Conservation (phyloP, 2,329 filamentous ascomycete genomes). For the Cercospora berteroae region DNA sequence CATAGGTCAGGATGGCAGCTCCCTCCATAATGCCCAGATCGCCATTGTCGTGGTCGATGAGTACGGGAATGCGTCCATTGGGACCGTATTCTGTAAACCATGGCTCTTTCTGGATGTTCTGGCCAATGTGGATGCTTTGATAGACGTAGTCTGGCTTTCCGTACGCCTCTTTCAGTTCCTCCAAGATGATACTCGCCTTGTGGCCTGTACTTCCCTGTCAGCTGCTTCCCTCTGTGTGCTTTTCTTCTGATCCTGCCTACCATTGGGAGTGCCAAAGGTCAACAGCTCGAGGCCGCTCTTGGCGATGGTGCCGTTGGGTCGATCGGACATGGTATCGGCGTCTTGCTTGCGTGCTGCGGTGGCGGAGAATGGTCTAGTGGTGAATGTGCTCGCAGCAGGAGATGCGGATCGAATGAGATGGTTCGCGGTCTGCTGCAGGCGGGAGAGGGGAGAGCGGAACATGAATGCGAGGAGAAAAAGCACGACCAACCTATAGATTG, state of each 20-base stretch:
- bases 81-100: conserved; percentile 64
- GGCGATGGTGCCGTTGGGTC: conserved; percentile 59
- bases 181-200: conserved; percentile 61
- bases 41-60: conserved; percentile 64
- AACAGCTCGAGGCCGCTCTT: conserved; percentile 64
- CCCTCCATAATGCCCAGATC: conserved; percentile 54
- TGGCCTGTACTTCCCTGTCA: conserved; percentile 16
- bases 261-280: conserved; percentile 53
- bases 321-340: conserved; percentile 30
- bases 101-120: conserved; percentile 65
- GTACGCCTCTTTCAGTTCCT: conserved; percentile 66
- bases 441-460: conserved; percentile 29
- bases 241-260: conserved; percentile 16
- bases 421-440: conserved; percentile 30
- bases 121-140: conserved; percentile 58
- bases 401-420: conserved; percentile 24
- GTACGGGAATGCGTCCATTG: conserved; percentile 65
- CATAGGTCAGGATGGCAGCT: conserved; percentile 45
- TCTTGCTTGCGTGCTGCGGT: conserved; percentile 10
- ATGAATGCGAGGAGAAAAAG: conserved; percentile 28
- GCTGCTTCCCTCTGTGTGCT: not conserved
- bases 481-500: conserved; percentile 20
- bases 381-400: conserved; percentile 17
- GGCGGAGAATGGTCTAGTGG: conserved; percentile 16
- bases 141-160: conserved; percentile 57